phyloP scores from a whole-genome alignment of 331 rosid genomes.

The Quercus phellos region DNA sequence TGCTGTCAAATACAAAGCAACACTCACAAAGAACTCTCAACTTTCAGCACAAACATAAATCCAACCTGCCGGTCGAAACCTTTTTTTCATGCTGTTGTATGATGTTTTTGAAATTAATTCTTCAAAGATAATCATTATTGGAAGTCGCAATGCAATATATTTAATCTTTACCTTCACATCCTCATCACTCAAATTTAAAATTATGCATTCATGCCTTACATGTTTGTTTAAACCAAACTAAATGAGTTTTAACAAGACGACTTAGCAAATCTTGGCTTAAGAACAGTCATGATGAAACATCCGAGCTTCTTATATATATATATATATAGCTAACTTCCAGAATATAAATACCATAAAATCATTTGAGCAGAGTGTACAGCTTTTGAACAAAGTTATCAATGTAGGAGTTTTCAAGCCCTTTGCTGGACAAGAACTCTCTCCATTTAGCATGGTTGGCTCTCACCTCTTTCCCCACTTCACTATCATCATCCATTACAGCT shows the following conservation, averaged over 20 bases:
- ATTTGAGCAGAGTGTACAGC: conserved; percentile 20
- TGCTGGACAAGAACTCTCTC: conserved; percentile 33
- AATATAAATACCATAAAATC: background rate
- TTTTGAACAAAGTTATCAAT: conserved; percentile 32
- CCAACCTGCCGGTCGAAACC: too few species aligned
- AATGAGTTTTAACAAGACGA: background rate
- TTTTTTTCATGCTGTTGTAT: too few species aligned
- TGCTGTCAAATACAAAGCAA: too few species aligned
- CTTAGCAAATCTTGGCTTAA: background rate
- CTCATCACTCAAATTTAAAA: background rate
- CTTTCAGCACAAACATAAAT: too few species aligned
- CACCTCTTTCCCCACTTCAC: conserved; percentile 27
- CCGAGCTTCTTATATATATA: too few species aligned
- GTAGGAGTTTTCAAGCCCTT: conserved; percentile 44
- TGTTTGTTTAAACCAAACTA: background rate
- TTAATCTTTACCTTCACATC: too few species aligned
- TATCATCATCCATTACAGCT: conserved; percentile 27
- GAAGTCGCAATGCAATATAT: too few species aligned
- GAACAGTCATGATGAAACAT: background rate
- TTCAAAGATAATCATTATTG: too few species aligned
- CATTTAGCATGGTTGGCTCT: conserved; percentile 41
- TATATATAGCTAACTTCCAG: too few species aligned
- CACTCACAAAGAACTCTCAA: too few species aligned
- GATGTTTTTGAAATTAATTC: too few species aligned
- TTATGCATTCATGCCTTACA: background rate